Base-by-base conservation (phyloP, 169 alveolate species). In the Theileria orientalis region DNA sequence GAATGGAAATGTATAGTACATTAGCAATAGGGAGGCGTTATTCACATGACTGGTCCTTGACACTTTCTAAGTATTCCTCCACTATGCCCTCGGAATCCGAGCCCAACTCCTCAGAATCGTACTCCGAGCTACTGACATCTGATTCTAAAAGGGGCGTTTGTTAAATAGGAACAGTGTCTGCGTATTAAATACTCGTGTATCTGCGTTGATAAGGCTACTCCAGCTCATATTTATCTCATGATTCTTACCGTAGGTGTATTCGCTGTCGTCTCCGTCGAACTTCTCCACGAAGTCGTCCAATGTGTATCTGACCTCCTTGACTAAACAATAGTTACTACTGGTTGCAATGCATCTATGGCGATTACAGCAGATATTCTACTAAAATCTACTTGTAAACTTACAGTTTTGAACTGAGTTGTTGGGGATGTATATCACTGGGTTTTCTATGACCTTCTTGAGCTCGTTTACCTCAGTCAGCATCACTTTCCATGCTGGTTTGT, bases 31-130 rank as follows among this genome's bases (percentile, higher is more conserved):
- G n/a, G n/a, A n/a, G n/a, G n/a, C n/a, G n/a, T n/a, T n/a, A n/a
- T n/a, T n/a, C n/a, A n/a, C n/a, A n/a, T n/a, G n/a, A n/a, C n/a
- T n/a, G n/a, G n/a, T n/a, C n/a, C n/a, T n/a, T n/a, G n/a, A n/a
- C n/a, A n/a, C n/a, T n/a, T n/a, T n/a, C n/a, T 3, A 71, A 42
- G 67, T 79, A 79, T 57, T 79, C 87, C 49, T 79, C 83, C n/a
- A 79, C 87, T 9, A 79, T 59, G 40, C 56, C 82, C 32, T 79
- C 87, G n/a, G 87, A 79, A 33, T 73, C 87, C 42, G 71, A 77
- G 33, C 87, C 87, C 60, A 79, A 46, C 61, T 33, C 61, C 32
- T 57, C 73, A 30, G 16, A 44, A 13, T 56, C 19, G 21, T 67
- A 74, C 29, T 54, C 74, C 8, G 66, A 69, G 1, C n/a, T n/a